These are phyloP conservation scores for Saraca asoca DNA, from an alignment of 331 rosid species.

Conservation along the genomic window DNA sequence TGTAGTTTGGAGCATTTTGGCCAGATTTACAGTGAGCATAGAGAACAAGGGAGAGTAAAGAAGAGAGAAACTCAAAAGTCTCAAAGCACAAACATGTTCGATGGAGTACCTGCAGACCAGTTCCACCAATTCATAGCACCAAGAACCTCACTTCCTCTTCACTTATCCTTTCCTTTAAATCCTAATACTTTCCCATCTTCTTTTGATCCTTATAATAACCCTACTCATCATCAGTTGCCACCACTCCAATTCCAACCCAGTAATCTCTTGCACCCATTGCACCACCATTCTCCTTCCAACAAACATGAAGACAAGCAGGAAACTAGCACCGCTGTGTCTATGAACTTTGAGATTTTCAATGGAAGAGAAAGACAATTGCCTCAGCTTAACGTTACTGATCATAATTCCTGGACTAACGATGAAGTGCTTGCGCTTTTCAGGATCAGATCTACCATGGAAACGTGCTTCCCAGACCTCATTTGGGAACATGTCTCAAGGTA, in stretches of 20 bases:
- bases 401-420: slow-evolving; percentile 69
- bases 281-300: slow-evolving; percentile 39
- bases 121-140: slow-evolving; percentile 86
- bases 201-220: slow-evolving; percentile 48
- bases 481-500: slow-evolving; percentile 98
- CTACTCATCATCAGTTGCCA: slow-evolving; percentile 37
- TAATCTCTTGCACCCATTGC: slow-evolving; percentile 44
- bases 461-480: slow-evolving; percentile 79
- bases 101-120: slow-evolving; percentile 78
- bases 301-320: slow-evolving; percentile 39
- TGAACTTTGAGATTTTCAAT: slow-evolving; percentile 40
- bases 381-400: neutral
- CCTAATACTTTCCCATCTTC: slow-evolving; percentile 27
- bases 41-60: slow-evolving; percentile 28
- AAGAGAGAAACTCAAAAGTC: slow-evolving; percentile 10
- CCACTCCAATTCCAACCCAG: slow-evolving; percentile 36
- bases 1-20: slow-evolving; percentile 50
- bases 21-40: slow-evolving; percentile 50
- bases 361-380: slow-evolving; percentile 38
- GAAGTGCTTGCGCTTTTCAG: slow-evolving; percentile 72
- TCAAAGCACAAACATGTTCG: slow-evolving; percentile 62
- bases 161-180: slow-evolving; percentile 42
- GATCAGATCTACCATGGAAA: slow-evolving; percentile 87
- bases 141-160: slow-evolving; percentile 54
- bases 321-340: slow-evolving; percentile 22